Evolutionary conservation across 345 rosid genomes (phyloP), one percentile per base, ranked within the genome.

Genomic region (Pugionium dolabratum): DNA sequence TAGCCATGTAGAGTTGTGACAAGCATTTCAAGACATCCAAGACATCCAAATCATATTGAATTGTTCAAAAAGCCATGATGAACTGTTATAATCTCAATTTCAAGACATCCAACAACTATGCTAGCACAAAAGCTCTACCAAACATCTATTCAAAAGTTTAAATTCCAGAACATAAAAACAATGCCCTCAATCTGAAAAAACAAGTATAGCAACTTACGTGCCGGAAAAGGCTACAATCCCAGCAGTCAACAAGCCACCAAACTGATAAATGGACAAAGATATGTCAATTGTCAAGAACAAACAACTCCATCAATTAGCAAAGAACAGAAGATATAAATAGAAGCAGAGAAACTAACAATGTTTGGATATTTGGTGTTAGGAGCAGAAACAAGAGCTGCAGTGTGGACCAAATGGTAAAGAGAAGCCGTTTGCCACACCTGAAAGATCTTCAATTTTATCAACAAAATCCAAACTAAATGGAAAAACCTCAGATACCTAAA

Each of bases 351-450:
- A 77, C 82, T 80, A 4, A 94, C 97, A 68, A 85, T 64, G 64
- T 81, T 73, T 11, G 97, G 97, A 54, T 62, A 57, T 70, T 82
- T 94, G 45, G 93, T 83, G 66, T 61, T 41, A 28, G 97, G 99
- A 46, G 95, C 91, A 73, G 89, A 79, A 71, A 88, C 66, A 52
- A 94, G 83, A 54, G 97, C 95, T 25, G 93, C 93, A 10, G 95
- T 94, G 75, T 94, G 99, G 57, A 85, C 85, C 83, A 90, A 73
- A 81, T 94, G 97, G 78, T 90, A 94, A 45, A 89, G 76, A 26
- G 99, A 90, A 42, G 97, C 97, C 2, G 89, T 90, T 40, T 90
- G 89, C 99, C 96, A 90, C n/a, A 88, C 96, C 97, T 88, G 59
- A 54, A 52, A 7, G 7, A 30, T 7, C 66, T 60, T 1, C 32